These are phyloP conservation scores for Gracilaria vermiculophylla DNA, from an alignment of 23 red algal species.

Conservation along the genomic window DNA sequence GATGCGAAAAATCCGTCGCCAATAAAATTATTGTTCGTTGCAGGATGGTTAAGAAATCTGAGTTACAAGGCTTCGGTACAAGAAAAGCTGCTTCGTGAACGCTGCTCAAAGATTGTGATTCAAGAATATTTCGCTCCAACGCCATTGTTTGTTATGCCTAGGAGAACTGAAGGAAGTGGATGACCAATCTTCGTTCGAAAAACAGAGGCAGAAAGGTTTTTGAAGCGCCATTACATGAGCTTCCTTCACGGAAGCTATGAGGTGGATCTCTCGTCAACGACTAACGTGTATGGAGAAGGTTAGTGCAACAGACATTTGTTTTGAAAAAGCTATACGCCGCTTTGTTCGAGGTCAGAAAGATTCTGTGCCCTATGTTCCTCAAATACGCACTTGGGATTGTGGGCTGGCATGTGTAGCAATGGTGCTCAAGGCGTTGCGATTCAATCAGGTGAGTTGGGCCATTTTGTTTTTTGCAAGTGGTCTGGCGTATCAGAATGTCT, in stretches of 20 bases:
- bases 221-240: no score
- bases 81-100: no score
- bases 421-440: slow-evolving; percentile 49
- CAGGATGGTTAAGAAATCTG: no score
- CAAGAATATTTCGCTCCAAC: no score
- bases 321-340: background rate
- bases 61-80: no score
- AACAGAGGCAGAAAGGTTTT: no score
- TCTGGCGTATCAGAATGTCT: background rate
- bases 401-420: slow-evolving; percentile 87
- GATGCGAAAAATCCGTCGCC: no score
- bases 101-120: no score
- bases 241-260: background rate
- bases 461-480: background rate
- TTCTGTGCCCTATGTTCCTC: slow-evolving; percentile 58
- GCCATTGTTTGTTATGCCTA: no score
- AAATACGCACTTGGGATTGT: slow-evolving; percentile 86
- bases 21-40: no score
- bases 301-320: background rate
- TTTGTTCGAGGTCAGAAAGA: slow-evolving; percentile 30
- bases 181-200: no score
- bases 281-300: background rate
- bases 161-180: no score
- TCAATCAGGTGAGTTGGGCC: background rate
- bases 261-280: background rate